Base-by-base conservation (phyloP, 805 yeast genomes). In the Kodamaea sagamina region DNA sequence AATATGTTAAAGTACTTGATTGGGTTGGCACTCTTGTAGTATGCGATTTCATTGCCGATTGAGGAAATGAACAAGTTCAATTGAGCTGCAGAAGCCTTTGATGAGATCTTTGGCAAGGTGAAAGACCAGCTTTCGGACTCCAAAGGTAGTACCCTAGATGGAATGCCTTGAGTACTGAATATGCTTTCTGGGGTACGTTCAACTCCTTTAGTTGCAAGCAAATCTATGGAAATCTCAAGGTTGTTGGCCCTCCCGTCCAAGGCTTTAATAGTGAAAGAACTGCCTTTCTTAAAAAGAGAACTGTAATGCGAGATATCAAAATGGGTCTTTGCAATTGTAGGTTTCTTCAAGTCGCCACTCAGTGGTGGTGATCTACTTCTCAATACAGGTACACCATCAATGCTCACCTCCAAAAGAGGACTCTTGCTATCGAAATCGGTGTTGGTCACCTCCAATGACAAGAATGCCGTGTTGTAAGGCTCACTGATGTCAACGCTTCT, bases 381-480 rank as follows among this genome's bases (percentile, higher is more conserved):
- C 60, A 65, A 56, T 22, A 62, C 47, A 19, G 65, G 58, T 28
- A 31, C 43, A 11, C 49, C 59, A 34, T 46, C 63, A 19, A 61
- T 44, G 17, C 47, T 44, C 17, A 62, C 42, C 43, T 62, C 65
- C 24, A 55, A 54, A 13, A 62, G 52, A 13, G 32, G 31, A 26
- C 39, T 36, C 12, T 27, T 5, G 10, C 39, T 32, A 3, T 27
- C 51, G 36, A 38, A 32, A 27, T 57, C 59, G 8, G 26, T 44
- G 28, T 53, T 49, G 32, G 64, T 48, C 43, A 62, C 47, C 39
- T 62, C 61, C 39, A 62, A 53, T n/a, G 59, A 53, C 29, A 61
- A 47, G 27, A 45, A 50, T 32, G 49, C 65, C 29, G 55, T 58
- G 22, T 60, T 56, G 52, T 51, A 59, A 39, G 54, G 52, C 12